These are phyloP conservation scores for Cantharellus cinnabarinus DNA, from an alignment of 768 basidiomycete species.

Conservation along the genomic window DNA sequence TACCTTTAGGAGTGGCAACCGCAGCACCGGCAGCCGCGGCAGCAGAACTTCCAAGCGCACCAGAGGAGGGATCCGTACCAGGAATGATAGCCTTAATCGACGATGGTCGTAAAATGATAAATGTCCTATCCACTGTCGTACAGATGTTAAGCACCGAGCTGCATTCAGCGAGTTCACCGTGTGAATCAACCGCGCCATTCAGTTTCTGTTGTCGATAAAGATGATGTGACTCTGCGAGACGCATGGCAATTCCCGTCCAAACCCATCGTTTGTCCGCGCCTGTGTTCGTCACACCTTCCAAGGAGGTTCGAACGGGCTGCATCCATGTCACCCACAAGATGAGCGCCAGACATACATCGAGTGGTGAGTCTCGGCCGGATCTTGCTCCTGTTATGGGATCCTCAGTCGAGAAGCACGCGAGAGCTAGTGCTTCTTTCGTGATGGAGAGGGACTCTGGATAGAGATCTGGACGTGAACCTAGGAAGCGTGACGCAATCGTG, in stretches of 20 bases:
- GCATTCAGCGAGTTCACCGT: not conserved
- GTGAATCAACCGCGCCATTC: not conserved
- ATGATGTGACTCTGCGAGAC: not conserved
- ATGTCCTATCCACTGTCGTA: not conserved
- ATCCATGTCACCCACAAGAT: not conserved
- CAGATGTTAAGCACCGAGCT: not conserved
- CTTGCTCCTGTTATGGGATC: not conserved
- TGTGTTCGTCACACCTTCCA: not conserved
- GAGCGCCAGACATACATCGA: not conserved
- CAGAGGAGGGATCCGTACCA: not conserved
- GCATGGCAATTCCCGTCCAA: not conserved
- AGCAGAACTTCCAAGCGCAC: not conserved
- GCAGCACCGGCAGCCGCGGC: not conserved
- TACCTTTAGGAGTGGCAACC: not conserved
- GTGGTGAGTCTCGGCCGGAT: not conserved
- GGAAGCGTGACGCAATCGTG: not conserved
- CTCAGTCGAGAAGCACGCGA: not conserved
- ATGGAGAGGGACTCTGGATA: not conserved
- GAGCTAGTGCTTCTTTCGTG: not conserved
- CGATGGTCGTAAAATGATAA: not conserved
- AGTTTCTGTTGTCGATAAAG: too few relatives aligned
- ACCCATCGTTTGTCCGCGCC: not conserved
- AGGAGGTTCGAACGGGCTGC: not conserved
- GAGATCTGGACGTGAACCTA: not conserved
- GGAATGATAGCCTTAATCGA: not conserved